Conservation (phyloP, 192 early-diverging fungal genomes). For the Coemansia sp. region DNA sequence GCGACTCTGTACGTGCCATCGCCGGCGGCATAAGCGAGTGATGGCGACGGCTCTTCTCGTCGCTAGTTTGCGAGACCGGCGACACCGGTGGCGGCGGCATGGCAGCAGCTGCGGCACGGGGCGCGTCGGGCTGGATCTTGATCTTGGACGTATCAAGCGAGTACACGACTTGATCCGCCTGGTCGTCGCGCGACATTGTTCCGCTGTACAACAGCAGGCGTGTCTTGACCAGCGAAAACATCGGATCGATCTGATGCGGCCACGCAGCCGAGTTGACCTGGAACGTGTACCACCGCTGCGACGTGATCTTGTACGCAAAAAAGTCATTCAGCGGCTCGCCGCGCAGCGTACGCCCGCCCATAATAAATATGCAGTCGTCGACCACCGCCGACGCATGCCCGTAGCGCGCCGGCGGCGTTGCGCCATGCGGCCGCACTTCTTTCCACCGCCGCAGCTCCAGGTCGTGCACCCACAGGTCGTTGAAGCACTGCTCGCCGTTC, state of each 20-base stretch:
- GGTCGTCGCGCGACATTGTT: slow-evolving; percentile 31
- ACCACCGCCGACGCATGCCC: slow-evolving; percentile 53
- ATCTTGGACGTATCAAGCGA: slow-evolving; percentile 55
- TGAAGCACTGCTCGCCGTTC: slow-evolving; percentile 48
- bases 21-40: slow-evolving; percentile 43
- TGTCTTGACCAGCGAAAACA: slow-evolving; percentile 51
- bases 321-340: slow-evolving; percentile 51
- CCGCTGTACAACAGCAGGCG: slow-evolving; percentile 50
- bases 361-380: slow-evolving; percentile 55
- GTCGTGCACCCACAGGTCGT: slow-evolving; percentile 55
- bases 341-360: slow-evolving; percentile 46
- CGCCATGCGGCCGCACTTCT: slow-evolving; percentile 44
- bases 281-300: slow-evolving; percentile 58
- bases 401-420: slow-evolving; percentile 49
- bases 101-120: slow-evolving; percentile 8
- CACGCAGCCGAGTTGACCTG: slow-evolving; percentile 48
- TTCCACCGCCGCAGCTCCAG: slow-evolving; percentile 36
- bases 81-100: slow-evolving; percentile 8
- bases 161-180: slow-evolving; percentile 24
- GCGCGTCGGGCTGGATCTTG: slow-evolving; percentile 51
- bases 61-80: slow-evolving; percentile 1
- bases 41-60: slow-evolving; percentile 29
- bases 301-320: slow-evolving; percentile 52
- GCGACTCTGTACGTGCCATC: not conserved
- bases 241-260: slow-evolving; percentile 51